Base-by-base conservation (phyloP, 169 alveolate species). In the Babesia ovata region DNA sequence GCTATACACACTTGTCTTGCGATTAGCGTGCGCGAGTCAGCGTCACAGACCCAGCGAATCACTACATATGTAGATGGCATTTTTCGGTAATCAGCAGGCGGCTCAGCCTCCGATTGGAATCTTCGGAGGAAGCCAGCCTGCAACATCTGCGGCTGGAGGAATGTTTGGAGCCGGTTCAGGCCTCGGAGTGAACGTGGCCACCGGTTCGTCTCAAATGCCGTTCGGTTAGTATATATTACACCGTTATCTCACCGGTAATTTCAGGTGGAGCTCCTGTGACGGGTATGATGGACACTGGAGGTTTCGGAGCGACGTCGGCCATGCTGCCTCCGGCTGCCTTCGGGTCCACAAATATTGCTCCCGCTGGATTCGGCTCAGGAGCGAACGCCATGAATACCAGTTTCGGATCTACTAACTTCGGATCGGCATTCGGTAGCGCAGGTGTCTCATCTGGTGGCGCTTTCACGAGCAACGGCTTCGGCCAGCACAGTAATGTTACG, bases 21-120 rank as follows among this genome's bases (percentile, higher is more conserved):
- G 19, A 4, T 17, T n/a, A 24, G 13, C 57, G 44, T 36, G 60
- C 29, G 61, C 60, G 73, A 17, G 53, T 6, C 44, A 48, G 50
- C n/a, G 11, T 22, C 22, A 0, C 14, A 0, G 50, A 16, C 26
- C 6, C 46, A 0, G 53, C 60, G 14, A 48, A 4, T 28, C 46
- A 63, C 42, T 63, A n/a, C 14, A 21, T 28, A 14, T 52, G 17
- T 28, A 50, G 21, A 67, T 67, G 76, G 53, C 76, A 29, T 52
- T 67, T 14, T 67, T 67, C 39, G 76, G 76, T 4, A 65, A 54
- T 16, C 63, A 67, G 66, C 17, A 52, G 39, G 33, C 26, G 16
- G 44, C 48, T 12, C 49, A 67, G 1, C 50, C 49, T 9, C 36
- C 66, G 7, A n/a, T 21, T n/a, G 76, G 76, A 36, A 42, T 4